Conservation (phyloP, 192 early-diverging fungal species). For the Coemansia sp. region DNA sequence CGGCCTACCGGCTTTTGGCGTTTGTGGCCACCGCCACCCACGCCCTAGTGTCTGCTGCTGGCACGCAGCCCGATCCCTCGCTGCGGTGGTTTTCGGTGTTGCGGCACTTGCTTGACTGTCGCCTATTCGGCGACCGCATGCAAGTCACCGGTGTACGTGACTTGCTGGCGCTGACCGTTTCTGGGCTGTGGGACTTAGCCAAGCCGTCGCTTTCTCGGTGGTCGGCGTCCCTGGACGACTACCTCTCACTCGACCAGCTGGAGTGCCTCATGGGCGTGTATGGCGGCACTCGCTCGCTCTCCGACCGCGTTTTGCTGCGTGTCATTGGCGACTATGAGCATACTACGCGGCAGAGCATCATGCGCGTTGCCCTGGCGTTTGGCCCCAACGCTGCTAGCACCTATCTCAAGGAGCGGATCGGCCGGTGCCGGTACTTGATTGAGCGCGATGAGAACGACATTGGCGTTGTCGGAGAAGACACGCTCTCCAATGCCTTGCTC, state of each 20-base stretch:
- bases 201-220: slow-evolving; percentile 44
- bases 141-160: slow-evolving; percentile 10
- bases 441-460: slow-evolving; percentile 48
- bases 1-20: slow-evolving; percentile 24
- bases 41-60: not conserved
- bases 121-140: slow-evolving; percentile 31
- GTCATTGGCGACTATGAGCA: slow-evolving; percentile 41
- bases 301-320: slow-evolving; percentile 27
- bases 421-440: slow-evolving; percentile 31
- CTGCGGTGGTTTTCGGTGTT: slow-evolving; percentile 33
- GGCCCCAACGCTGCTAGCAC: slow-evolving; percentile 28
- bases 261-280: slow-evolving; percentile 47
- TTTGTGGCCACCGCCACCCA: slow-evolving; percentile 6
- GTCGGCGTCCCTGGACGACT: slow-evolving; percentile 46
- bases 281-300: slow-evolving; percentile 22
- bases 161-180: slow-evolving; percentile 11
- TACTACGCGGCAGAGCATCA: slow-evolving; percentile 44
- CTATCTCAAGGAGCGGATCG: slow-evolving; percentile 28
- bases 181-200: slow-evolving; percentile 35
- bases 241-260: slow-evolving; percentile 45
- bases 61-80: not conserved
- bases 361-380: slow-evolving; percentile 41
- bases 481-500: slow-evolving; percentile 24
- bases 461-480: slow-evolving; percentile 37
- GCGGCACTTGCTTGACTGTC: slow-evolving; percentile 32